Conservation (phyloP, 345 rosid genomes). For the Alliaria petiolata region DNA sequence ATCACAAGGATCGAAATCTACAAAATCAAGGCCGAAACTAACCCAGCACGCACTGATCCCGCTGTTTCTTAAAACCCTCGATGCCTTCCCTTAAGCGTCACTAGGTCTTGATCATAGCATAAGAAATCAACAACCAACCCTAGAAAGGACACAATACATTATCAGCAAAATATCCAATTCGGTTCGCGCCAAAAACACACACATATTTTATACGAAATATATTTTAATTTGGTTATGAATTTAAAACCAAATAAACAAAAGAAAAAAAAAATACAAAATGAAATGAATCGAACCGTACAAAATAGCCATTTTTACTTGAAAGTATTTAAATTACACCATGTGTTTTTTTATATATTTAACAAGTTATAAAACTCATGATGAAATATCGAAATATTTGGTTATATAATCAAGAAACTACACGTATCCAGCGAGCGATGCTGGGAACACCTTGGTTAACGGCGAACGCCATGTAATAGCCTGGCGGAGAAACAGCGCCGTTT, state of each 20-base stretch:
- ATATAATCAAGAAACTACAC: conserved; percentile 39
- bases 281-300: too few relatives aligned
- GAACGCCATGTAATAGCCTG: conserved; percentile 87
- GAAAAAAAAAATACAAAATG: too few relatives aligned
- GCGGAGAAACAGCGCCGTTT: conserved; percentile 71
- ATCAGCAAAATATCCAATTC: background rate
- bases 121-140: conserved; percentile 5
- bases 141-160: background rate
- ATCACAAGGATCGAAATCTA: background rate
- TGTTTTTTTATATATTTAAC: background rate
- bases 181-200: background rate
- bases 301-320: background rate
- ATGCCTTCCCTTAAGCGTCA: background rate
- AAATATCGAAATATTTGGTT: background rate
- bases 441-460: conserved; percentile 89
- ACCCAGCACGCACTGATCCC: background rate
- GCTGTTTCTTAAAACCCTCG: background rate
- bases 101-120: background rate
- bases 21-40: background rate
- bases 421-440: conserved; percentile 85
- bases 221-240: too few relatives aligned
- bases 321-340: background rate
- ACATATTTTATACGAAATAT: too few relatives aligned
- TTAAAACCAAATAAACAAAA: too few relatives aligned
- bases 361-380: background rate